Evolutionary conservation across 1,284 basidiomycete genomes (phyloP).

Genomic region (Kwoniella shivajii): DNA sequence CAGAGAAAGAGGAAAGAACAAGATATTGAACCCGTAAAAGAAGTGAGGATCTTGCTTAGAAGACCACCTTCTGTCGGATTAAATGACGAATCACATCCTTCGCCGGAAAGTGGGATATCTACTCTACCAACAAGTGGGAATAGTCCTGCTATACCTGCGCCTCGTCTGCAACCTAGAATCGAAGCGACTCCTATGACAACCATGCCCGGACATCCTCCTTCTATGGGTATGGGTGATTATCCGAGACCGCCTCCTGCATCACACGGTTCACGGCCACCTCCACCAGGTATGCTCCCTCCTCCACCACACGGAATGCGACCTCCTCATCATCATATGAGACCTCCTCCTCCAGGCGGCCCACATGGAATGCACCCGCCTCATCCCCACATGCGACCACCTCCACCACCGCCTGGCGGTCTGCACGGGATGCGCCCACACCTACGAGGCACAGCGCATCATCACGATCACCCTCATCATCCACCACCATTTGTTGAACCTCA

Average conservation of each 20-base stretch:
- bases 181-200: neutral
- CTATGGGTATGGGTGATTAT: neutral
- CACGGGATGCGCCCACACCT: neutral
- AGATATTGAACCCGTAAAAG: slow-evolving; percentile 27
- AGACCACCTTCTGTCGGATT: slow-evolving; percentile 22
- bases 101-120: slow-evolving; percentile 11
- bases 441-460: neutral
- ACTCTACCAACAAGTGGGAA: slow-evolving; percentile 4
- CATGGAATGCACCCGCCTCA: neutral
- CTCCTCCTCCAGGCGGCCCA: neutral
- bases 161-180: slow-evolving; percentile 9
- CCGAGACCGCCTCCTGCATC: slow-evolving; percentile 5
- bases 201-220: slow-evolving; percentile 9
- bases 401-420: neutral
- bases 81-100: slow-evolving; percentile 1
- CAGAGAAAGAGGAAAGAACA: slow-evolving; percentile 13
- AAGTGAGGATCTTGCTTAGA: slow-evolving; percentile 47
- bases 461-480: neutral
- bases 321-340: neutral
- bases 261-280: neutral
- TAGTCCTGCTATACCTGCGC: slow-evolving; percentile 14
- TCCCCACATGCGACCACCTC: neutral
- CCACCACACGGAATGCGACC: neutral
- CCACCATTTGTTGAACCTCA: neutral
- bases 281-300: neutral